Base-by-base conservation (phyloP, 1,284 basidiomycete species). In the Takashimella tepidaria region DNA sequence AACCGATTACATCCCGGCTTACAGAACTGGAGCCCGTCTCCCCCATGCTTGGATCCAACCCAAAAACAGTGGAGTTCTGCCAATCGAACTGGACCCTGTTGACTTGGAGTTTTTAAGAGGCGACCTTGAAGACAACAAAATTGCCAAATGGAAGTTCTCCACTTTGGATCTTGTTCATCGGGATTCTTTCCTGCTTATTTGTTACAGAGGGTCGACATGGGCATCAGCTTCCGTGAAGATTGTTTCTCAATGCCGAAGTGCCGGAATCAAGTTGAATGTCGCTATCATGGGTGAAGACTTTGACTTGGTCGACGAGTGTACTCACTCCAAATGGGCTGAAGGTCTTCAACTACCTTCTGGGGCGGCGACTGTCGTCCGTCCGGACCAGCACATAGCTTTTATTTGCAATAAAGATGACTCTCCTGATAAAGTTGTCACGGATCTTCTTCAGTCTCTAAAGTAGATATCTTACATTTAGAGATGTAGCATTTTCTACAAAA, bases 321-420 rank as follows among this genome's bases (percentile, higher is more conserved):
- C 43, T 6, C 56, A 57, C 23, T 52, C 57, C 49, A 42, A 23
- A 8, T 63, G 61, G 61, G 20, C n/a, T 16, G 52, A 56, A 13
- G 54, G 54, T 6, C 60, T 56, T 48, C 57, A 57, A 5, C 31
- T 63, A 24, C 19, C 41, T 27, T 49, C 52, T 46, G 44, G 47
- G 13, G 53, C 47, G 13, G 58, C 55, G 2, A 46, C 60, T 2
- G 51, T 63, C 10, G 51, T 60, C 16, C 49, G 61, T 1, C 61
- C 61, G 2, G 61, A 63, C 49, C 61, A 63, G 59, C 61, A 63
- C 49, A 25, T 63, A n/a, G n/a, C n/a, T n/a, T n/a, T n/a, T n/a
- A n/a, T n/a, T n/a, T n/a, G n/a, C n/a, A n/a, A n/a, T n/a, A n/a
- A n/a, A n/a, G n/a, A n/a, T n/a, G n/a, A n/a, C 19, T 16, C 41